Percentiles rank a stretch among this genome's conserved stretches.
Conservation (phyloP, 306 rosid genomes). For the Potentilla sterilis region DNA sequence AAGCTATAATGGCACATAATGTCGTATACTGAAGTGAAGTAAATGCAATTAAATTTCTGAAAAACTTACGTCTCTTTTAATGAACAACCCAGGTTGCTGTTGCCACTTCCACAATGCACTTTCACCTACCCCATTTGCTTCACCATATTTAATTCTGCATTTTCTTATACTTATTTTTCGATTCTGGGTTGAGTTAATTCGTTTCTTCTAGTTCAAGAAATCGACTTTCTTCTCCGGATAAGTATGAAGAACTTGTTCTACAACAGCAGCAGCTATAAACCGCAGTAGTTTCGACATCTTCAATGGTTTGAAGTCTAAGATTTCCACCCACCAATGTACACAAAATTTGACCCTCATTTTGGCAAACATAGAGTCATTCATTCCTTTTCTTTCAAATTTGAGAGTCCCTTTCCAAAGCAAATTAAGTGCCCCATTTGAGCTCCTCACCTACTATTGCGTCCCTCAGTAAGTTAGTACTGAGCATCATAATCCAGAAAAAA, state of each 20-base stretch:
- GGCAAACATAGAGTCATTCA: neutral
- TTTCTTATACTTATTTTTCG: neutral
- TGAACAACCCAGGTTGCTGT: conserved; percentile 1
- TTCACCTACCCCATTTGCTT: neutral
- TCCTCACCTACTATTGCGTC: conserved; percentile 53
- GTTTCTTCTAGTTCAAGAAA: conserved; percentile 2
- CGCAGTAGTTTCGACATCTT: neutral
- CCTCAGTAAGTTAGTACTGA: conserved; percentile 36
- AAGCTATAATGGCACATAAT: neutral
- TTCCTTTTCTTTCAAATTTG: neutral
- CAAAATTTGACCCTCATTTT: neutral
- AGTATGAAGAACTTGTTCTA: neutral
- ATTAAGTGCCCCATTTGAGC: conserved; percentile 33
- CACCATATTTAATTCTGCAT: neutral
- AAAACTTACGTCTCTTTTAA: conserved; percentile 1
- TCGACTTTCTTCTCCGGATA: neutral
- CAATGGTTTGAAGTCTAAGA: neutral
- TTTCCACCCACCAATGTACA: neutral
- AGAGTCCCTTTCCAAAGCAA: neutral
- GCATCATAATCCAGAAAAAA: conserved; percentile 30
- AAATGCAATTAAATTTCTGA: conserved; percentile 14
- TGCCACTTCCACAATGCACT: neutral
- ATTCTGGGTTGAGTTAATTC: neutral
- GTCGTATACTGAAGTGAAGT: conserved; percentile 3
- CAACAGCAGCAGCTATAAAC: neutral